phyloP scores from a whole-genome alignment of 345 rosid species.

The Moringa oleifera region DNA sequence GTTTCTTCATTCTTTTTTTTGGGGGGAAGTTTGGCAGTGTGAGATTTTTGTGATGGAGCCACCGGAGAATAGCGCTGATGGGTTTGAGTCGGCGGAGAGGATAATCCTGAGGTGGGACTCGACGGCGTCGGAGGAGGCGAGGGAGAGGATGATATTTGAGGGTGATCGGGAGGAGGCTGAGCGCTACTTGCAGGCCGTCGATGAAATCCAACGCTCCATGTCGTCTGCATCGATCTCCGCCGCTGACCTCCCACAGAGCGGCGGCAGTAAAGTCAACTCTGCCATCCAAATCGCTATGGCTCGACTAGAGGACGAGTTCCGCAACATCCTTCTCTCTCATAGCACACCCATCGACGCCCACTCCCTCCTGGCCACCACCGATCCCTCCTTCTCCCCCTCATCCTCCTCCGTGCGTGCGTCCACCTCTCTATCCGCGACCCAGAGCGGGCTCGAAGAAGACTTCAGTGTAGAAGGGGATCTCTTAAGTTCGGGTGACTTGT shows the following conservation, averaged over 20 bases:
- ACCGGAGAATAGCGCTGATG: slow-evolving; percentile 19
- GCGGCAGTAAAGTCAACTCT: slow-evolving; percentile 39
- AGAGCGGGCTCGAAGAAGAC: slow-evolving; percentile 31
- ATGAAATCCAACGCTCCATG: slow-evolving; percentile 68
- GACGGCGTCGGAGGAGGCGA: slow-evolving; percentile 75
- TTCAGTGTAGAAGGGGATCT: slow-evolving; percentile 22
- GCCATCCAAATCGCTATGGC: slow-evolving; percentile 98
- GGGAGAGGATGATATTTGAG: slow-evolving; percentile 81
- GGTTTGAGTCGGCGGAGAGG: slow-evolving; percentile 59
- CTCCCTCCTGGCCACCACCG: slow-evolving; percentile 30
- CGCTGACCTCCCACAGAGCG: slow-evolving; percentile 24
- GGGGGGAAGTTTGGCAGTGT: neutral
- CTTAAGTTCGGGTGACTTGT: slow-evolving; percentile 20
- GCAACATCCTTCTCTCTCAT: slow-evolving; percentile 62
- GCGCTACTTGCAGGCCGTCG: slow-evolving; percentile 82
- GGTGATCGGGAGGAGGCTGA: slow-evolving; percentile 70
- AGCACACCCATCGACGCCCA: slow-evolving; percentile 62
- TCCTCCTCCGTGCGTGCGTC: neutral
- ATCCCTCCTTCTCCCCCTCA: slow-evolving; percentile 30
- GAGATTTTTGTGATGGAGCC: slow-evolving; percentile 40
- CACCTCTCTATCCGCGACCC: neutral
- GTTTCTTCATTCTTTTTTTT: too few species aligned
- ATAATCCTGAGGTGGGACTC: slow-evolving; percentile 91
- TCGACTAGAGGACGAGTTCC: slow-evolving; percentile 92
- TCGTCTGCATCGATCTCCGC: slow-evolving; percentile 39